Conservation (phyloP, 1,284 basidiomycete genomes). For the Sutorius eximius region DNA sequence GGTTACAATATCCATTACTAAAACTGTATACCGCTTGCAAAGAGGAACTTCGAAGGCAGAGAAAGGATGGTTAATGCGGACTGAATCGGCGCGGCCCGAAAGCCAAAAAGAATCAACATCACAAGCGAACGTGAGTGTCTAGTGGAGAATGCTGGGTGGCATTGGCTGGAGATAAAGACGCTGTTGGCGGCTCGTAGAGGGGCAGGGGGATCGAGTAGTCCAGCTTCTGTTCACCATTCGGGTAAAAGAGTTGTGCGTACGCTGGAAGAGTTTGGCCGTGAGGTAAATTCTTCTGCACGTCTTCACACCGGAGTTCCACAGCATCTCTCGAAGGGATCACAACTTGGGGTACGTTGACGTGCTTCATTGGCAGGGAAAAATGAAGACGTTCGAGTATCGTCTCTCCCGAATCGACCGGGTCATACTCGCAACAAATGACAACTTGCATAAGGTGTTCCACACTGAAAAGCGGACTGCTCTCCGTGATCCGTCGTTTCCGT, state of each 20-base stretch:
- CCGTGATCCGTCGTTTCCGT: slow-evolving; percentile 45
- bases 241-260: slow-evolving; percentile 73
- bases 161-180: not conserved
- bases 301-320: slow-evolving; percentile 11
- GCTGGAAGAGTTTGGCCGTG: slow-evolving; percentile 55
- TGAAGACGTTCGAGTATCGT: slow-evolving; percentile 37
- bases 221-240: slow-evolving; percentile 68
- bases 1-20: not conserved
- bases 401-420: slow-evolving; percentile 41
- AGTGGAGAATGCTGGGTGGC: not conserved
- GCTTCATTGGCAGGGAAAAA: slow-evolving; percentile 55
- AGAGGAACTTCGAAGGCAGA: not conserved
- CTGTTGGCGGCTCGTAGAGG: slow-evolving; percentile 46
- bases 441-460: slow-evolving; percentile 58
- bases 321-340: slow-evolving; percentile 26
- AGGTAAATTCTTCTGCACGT: slow-evolving; percentile 24
- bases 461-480: slow-evolving; percentile 53
- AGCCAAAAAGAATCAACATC: not conserved
- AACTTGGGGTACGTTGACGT: slow-evolving; percentile 40
- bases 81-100: slow-evolving; percentile 7
- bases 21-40: not conserved
- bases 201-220: slow-evolving; percentile 68
- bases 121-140: slow-evolving; percentile 1
- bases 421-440: slow-evolving; percentile 55
- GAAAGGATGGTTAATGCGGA: slow-evolving; percentile 10